Conservation (phyloP, 805 yeast genomes). For the Kodamaea restingae region DNA sequence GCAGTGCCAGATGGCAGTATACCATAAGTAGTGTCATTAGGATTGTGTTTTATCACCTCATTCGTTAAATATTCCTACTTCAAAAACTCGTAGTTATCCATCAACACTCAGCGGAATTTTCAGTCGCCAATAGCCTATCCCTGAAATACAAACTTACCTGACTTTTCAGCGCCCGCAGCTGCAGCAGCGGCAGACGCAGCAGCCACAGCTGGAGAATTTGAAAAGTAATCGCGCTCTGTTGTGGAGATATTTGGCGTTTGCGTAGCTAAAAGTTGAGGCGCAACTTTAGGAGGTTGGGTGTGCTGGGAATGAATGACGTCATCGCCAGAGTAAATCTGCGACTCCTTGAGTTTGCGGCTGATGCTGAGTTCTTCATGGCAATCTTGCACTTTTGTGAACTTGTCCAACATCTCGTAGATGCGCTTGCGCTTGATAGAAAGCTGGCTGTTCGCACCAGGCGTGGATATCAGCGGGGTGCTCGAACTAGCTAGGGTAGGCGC, state of each 20-base stretch:
- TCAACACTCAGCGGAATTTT: too few species aligned
- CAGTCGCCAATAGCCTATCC: too few species aligned
- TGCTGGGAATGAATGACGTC: neutral
- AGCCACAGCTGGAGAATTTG: slow-evolving; percentile 8
- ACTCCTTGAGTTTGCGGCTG: slow-evolving; percentile 10
- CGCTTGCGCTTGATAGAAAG: slow-evolving; percentile 36
- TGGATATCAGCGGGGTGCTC: slow-evolving; percentile 10
- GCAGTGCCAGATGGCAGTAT: too few species aligned
- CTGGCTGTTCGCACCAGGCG: slow-evolving; percentile 22
- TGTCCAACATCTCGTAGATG: slow-evolving; percentile 40
- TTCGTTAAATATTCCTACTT: too few species aligned
- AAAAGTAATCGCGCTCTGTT: slow-evolving; percentile 13
- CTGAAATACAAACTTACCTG: neutral
- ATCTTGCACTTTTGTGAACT: slow-evolving; percentile 34
- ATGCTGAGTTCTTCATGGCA: slow-evolving; percentile 22
- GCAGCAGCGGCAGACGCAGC: slow-evolving; percentile 10
- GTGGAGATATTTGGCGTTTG: slow-evolving; percentile 8
- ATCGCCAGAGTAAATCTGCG: slow-evolving; percentile 1
- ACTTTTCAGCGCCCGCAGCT: slow-evolving; percentile 7
- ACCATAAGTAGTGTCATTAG: too few species aligned
- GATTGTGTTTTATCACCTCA: too few species aligned
- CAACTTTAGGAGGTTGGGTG: neutral
- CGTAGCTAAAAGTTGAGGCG: slow-evolving; percentile 5
- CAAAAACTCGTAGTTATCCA: too few species aligned
- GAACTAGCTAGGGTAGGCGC: slow-evolving; percentile 3